Conservation (phyloP, 768 basidiomycete genomes). For the Phanerochaete sordida region DNA sequence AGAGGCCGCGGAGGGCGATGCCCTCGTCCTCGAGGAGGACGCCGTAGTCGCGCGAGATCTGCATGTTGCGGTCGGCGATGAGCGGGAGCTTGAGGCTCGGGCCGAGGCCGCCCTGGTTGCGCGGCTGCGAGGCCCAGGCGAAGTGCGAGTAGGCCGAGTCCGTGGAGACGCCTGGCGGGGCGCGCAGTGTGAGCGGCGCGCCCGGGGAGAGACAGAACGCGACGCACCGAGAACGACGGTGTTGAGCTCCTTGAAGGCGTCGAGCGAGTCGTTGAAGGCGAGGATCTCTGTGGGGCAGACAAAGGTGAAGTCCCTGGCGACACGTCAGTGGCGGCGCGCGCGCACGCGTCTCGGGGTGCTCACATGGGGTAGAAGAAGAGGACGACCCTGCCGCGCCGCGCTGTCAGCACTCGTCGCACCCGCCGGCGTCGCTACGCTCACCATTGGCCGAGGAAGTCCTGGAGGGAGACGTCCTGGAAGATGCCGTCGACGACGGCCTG, state of each 20-base stretch:
- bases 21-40: conserved; percentile 88
- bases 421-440: no score
- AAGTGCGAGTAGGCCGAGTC: conserved; percentile 89
- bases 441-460: conserved; percentile 81
- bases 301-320: conserved; percentile 75
- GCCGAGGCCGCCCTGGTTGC: conserved; percentile 86
- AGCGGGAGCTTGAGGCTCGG: conserved; percentile 85
- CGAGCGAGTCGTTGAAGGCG: conserved; percentile 87
- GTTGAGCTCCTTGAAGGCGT: conserved; percentile 68
- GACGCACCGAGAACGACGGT: conserved; percentile 74
- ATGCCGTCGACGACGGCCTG: conserved; percentile 71
- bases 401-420: background rate
- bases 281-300: conserved; percentile 96
- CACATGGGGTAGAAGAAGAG: conserved; percentile 91
- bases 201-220: background rate
- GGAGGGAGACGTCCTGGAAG: conserved; percentile 75
- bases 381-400: conserved; percentile 76
- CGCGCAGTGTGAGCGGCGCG: conserved; percentile 7
- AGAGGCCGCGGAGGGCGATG: conserved; percentile 81
- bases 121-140: conserved; percentile 79
- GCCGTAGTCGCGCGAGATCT: conserved; percentile 80
- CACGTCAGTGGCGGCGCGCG: background rate
- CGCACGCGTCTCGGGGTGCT: conserved; percentile 35
- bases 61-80: conserved; percentile 75
- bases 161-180: conserved; percentile 84